Base-by-base conservation (phyloP, 2,329 filamentous ascomycete species). In the Gaeumannomyces tritici region DNA sequence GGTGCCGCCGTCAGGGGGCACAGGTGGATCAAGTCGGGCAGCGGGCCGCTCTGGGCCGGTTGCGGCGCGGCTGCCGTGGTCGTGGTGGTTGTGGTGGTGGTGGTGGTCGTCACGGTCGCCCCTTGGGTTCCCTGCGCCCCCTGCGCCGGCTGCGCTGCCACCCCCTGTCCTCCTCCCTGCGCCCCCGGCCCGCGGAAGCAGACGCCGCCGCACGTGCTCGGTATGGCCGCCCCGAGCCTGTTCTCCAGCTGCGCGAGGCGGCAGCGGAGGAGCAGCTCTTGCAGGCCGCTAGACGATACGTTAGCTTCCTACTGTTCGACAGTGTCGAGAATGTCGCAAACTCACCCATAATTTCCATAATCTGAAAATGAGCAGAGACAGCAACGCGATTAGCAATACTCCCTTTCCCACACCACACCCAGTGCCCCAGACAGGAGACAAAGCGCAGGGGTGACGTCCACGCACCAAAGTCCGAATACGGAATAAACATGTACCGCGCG, bases 141-240 rank as follows among this genome's bases (percentile, higher is more conserved):
- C 21, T 51, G 42, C 5, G 42, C 42, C 42, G 42, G 18, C 21
- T 51, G 42, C 9, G 21, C 21, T 4, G 42, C 8, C 3, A 21
- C n/a, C 3, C 21, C 42, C n/a, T 51, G 42, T 4, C 21, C 8
- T 11, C 21, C n/a, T 11, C 21, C 42, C n/a, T 51, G 42, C 4
- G 42, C 42, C 21, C 42, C 42, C 11, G 42, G 42, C 21, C 42
- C 42, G 7, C 51, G 60, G 51, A 55, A 61, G 60, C 51, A 56
- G 51, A 61, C 31, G 29, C 60, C 60, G 51, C 60, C 60, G 60
- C 60, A 61, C 28, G 60, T 26, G 60, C 27, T 61, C 28, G 51
- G 60, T 26, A 61, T 29, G 11, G 54, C 60, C 7, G 29, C 51
- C 60, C 60, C 60, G 8, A 60, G 58, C 58, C 35, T 47, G 58